phyloP scores from a whole-genome alignment of 2,329 filamentous ascomycete genomes.

The Sclerotinia subarctica region DNA sequence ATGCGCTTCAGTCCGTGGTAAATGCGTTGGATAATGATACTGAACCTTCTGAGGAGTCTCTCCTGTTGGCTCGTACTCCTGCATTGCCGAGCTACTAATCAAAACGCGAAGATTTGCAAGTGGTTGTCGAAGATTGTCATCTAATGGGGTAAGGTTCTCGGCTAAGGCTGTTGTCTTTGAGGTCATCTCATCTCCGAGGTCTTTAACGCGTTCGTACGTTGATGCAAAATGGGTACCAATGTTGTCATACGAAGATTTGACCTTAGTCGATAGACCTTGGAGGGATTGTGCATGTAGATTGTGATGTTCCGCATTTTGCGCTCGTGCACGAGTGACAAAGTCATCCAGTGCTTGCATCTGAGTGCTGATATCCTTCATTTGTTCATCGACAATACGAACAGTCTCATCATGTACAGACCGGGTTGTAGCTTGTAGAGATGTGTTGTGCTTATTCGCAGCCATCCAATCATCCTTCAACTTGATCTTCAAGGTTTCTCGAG shows the following conservation, averaged over 20 bases:
- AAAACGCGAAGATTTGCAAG: conserved; percentile 67
- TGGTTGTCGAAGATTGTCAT: conserved; percentile 61
- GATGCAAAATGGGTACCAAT: conserved; percentile 68
- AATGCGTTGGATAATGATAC: conserved; percentile 74
- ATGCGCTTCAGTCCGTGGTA: conserved; percentile 72
- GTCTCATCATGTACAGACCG: conserved; percentile 89
- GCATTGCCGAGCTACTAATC: conserved; percentile 62
- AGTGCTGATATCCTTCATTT: conserved; percentile 80
- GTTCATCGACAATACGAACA: conserved; percentile 81
- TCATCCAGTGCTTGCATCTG: conserved; percentile 90
- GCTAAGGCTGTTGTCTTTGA: conserved; percentile 56
- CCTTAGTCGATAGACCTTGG: conserved; percentile 60
- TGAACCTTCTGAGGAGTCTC: conserved; percentile 76
- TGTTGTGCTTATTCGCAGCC: conserved; percentile 72
- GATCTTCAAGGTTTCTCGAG: conserved; percentile 73
- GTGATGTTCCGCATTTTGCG: conserved; percentile 77
- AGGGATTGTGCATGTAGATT: conserved; percentile 65
- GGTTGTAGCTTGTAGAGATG: conserved; percentile 78
- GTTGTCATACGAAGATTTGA: conserved; percentile 69
- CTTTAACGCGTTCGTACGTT: conserved; percentile 64
- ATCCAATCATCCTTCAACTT: conserved; percentile 86
- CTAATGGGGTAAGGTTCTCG: conserved; percentile 59
- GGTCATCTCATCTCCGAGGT: conserved; percentile 66
- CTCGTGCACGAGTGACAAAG: conserved; percentile 78
- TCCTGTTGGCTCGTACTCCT: conserved; percentile 82